Evolutionary conservation across 805 yeast species (phyloP), one percentile per base, ranked within the genome.

Genomic region (Kregervanrija fluxuum): DNA sequence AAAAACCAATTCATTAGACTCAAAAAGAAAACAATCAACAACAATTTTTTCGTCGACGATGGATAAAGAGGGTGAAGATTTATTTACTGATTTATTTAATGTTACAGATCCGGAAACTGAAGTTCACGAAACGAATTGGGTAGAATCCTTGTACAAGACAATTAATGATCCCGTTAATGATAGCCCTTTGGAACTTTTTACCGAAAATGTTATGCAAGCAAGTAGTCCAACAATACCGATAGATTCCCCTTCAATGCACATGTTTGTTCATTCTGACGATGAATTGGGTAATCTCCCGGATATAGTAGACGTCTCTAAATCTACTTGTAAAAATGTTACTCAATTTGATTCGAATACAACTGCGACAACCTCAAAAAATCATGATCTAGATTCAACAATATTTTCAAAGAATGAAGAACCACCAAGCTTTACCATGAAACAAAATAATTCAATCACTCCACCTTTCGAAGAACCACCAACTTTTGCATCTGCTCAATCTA

Each of bases 211-310:
- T 22, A 22, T 22, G 28, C 28, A 22, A 22, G 42, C 48, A 12
- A 41, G 49, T 11, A 45, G 49, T 11, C 50, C 48, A 17, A 51
- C 57, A 0, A 50, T 50, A 11, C 50, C 52, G 11, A 42, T 49
- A 1, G 51, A 48, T 30, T 54, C 61, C 1, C 59, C 55, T 4
- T 47, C 53, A 14, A 50, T 50, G 54, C 47, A 50, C 30, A 36
- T 41, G n/a, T 39, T 38, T 35, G 34, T 42, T 11, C 46, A 42
- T 35, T 41, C 34, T 8, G 48, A 41, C 13, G 44, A 42, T 35
- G 44, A 46, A 13, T 13, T 39, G 16, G 46, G 36, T 15, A 39
- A 43, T 6, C 5, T 22, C 6, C 28, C 28, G 6, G 28, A 8
- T 6, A 22, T 22, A 22, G 28, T 6, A 22, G 28, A 22, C 6